A percentile compares a stretch with the other conserved stretches of the same genome.
phyloP scores from a whole-genome alignment of 2,329 filamentous ascomycete genomes.

The Sclerotinia sclerotiorum region DNA sequence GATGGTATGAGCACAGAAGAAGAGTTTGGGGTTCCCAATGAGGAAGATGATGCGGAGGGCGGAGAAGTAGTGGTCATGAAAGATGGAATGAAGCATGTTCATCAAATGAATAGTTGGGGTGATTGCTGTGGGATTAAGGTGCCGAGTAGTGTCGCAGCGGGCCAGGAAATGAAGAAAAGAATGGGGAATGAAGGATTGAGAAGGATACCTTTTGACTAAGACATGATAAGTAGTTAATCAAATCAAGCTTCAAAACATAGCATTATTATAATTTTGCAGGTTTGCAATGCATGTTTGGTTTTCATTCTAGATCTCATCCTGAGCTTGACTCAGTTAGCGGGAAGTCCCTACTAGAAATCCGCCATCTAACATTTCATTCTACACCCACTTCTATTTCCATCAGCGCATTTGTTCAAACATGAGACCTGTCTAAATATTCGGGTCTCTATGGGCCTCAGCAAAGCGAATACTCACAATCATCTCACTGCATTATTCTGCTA shows the following conservation, averaged over 20 bases:
- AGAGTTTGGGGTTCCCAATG: constrained; percentile 48
- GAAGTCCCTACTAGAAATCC: too few relatives aligned
- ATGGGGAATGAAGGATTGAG: constrained; percentile 61
- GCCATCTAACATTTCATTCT: too few relatives aligned
- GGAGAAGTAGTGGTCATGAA: constrained; percentile 64
- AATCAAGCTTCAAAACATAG: neutral
- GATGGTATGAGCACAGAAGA: constrained; percentile 75
- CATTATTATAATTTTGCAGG: neutral
- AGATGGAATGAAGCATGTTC: constrained; percentile 67
- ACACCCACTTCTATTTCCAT: too few relatives aligned
- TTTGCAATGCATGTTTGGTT: neutral
- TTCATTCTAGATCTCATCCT: neutral
- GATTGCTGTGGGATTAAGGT: constrained; percentile 99
- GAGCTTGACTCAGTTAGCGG: neutral
- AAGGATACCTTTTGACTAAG: constrained; percentile 77
- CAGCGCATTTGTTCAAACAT: too few relatives aligned
- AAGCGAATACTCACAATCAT: too few relatives aligned
- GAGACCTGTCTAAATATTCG: too few relatives aligned
- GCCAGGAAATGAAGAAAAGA: constrained; percentile 81
- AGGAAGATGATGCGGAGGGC: constrained; percentile 52
- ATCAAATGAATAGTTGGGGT: constrained; percentile 76
- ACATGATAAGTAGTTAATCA: neutral
- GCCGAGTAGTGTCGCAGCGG: constrained; percentile 87
- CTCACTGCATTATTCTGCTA: too few relatives aligned
- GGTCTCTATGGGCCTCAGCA: too few relatives aligned